Evolutionary conservation across 345 rosid genomes (phyloP), one percentile per base, ranked within the genome.

Genomic region (Combretum micranthum): DNA sequence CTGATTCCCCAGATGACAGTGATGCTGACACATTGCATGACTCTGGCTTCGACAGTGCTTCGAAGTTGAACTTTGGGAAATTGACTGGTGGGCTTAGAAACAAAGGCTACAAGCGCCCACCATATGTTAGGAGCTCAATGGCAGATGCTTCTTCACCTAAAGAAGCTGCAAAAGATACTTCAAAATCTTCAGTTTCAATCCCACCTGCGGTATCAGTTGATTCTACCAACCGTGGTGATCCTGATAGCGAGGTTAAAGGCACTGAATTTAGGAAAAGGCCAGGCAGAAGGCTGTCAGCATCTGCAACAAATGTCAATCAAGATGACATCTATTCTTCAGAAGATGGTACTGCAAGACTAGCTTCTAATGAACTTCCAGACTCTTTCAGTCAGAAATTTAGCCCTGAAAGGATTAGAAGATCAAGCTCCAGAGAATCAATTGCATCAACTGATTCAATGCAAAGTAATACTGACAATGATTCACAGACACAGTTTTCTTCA

Each of bases 71-170:
- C 42, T 64, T 68, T 56, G 87, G 72, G 64, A 67, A 39, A 53
- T 61, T 88, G 68, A 74, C 80, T 0, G 84, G 86, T 45, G 93
- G 79, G 55, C 61, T 72, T 48, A 56, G 74, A 45, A 84, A 83
- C 59, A 88, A 65, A 69, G 76, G 77, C 20, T 63, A 53, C 51
- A 74, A 55, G 65, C 80, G 4, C 69, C 89, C 80, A 16, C 76
- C 81, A 12, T 81, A 72, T 69, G 72, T 16, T 22, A 64, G 53
- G 66, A 73, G 75, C 55, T 61, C 68, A 0, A 54, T 54, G 45
- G 70, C 17, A 17, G 59, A 60, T 58, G 22, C 47, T 62, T 69
- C 69, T 55, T 62, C 52, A 61, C 58, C 71, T 53, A 69, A 62
- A 54, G 67, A 69, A 63, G 74, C 71, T 45, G 61, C 68, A 4